These are phyloP conservation scores for Suillus spraguei DNA, from an alignment of 768 basidiomycete genomes.

Conservation along the genomic window DNA sequence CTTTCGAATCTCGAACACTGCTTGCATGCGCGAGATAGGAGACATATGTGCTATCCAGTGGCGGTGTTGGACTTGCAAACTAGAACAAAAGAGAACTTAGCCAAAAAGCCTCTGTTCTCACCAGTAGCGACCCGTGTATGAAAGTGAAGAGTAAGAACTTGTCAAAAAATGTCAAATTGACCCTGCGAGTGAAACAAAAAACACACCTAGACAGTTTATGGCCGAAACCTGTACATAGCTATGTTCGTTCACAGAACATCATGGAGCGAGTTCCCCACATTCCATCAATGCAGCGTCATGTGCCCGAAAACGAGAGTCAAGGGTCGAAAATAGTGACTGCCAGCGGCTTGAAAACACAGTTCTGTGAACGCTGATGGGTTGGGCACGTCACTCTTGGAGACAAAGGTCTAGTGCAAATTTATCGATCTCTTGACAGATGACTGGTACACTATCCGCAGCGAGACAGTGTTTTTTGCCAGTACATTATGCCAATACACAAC, in stretches of 20 bases:
- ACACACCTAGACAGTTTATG: background rate
- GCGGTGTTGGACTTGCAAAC: background rate
- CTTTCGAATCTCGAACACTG: background rate
- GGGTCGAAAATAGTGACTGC: background rate
- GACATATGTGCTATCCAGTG: background rate
- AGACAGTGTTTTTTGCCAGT: background rate
- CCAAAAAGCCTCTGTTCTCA: background rate
- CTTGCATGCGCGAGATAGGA: slow-evolving; percentile 1
- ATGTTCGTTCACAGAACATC: slow-evolving; percentile 1
- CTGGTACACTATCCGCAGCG: background rate
- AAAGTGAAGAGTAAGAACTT: slow-evolving; percentile 3
- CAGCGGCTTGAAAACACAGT: background rate
- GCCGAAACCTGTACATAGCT: slow-evolving; percentile 4
- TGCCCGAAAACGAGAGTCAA: background rate
- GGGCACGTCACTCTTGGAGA: background rate
- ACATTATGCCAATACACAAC: background rate
- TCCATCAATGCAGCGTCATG: background rate
- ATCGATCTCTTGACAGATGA: background rate
- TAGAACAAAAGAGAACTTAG: background rate
- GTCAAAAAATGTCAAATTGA: background rate
- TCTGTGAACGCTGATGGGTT: background rate
- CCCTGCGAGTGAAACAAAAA: slow-evolving; percentile 6
- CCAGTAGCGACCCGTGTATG: background rate
- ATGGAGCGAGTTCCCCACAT: background rate
- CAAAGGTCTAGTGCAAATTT: background rate